Conservation (phyloP, 768 basidiomycete genomes). For the Leccinum olivaceopallidum region DNA sequence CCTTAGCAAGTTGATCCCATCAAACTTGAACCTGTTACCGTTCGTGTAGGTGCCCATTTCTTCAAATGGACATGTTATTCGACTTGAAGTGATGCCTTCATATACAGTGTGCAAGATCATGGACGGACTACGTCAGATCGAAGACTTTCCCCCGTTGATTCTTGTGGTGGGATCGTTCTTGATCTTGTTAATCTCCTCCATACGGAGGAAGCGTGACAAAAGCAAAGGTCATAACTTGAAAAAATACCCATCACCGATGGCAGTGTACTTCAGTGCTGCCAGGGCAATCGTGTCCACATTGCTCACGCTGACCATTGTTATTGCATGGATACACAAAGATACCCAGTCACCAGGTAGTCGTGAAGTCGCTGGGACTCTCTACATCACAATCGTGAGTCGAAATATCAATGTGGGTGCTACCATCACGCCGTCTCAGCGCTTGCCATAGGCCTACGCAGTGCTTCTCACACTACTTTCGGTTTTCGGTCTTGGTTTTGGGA, state of each 20-base stretch:
- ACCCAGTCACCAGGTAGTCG: neutral
- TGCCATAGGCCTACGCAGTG: constrained; percentile 8
- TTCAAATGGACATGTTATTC: neutral
- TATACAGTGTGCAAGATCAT: neutral
- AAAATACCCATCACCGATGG: neutral
- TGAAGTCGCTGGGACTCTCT: neutral
- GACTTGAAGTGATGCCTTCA: neutral
- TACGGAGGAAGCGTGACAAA: neutral
- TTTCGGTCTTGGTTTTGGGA: neutral
- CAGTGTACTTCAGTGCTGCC: neutral
- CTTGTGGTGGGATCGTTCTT: constrained; percentile 3
- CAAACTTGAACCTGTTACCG: neutral
- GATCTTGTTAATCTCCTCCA: constrained; percentile 1
- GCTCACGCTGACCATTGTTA: neutral
- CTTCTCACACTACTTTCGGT: constrained; percentile 7
- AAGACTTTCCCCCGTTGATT: neutral
- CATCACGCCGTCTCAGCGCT: neutral
- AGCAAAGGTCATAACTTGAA: neutral
- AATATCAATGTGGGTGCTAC: neutral
- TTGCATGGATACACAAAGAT: constrained; percentile 3
- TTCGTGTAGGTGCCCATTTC: neutral
- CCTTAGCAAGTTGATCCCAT: neutral
- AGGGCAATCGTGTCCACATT: neutral
- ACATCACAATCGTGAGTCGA: constrained; percentile 7
- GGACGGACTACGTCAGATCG: neutral